Conservation (phyloP, 495 filamentous ascomycete species). For the Penicillium bovifimosum region DNA sequence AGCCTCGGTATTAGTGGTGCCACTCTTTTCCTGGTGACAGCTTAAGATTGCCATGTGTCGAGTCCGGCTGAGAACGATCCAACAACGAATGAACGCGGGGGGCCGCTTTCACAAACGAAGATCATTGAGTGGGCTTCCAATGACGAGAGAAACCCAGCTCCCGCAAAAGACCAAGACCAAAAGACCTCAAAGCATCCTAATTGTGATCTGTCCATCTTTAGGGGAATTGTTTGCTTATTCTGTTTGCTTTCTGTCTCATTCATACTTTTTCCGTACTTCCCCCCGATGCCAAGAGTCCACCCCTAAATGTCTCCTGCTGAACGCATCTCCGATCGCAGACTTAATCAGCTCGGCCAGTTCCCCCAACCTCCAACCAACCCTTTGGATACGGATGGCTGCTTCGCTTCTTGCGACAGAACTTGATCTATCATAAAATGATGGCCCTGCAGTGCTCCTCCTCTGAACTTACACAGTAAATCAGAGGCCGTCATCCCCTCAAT, state of each 20-base stretch:
- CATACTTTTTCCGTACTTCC: background rate
- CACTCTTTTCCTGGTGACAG: background rate
- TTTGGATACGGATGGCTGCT: constrained; percentile 1
- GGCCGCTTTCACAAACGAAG: background rate
- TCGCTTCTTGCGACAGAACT: constrained; percentile 7
- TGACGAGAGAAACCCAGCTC: background rate
- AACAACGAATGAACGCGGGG: background rate
- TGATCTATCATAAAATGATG: constrained; percentile 31
- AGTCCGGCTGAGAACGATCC: constrained; percentile 1
- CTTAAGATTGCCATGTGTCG: constrained; percentile 3
- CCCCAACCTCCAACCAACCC: background rate
- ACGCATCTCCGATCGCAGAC: constrained; percentile 1
- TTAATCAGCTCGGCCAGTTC: background rate
- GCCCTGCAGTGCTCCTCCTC: constrained; percentile 28
- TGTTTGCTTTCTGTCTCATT: background rate
- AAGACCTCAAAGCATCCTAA: too few species aligned
- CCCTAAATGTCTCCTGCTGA: background rate
- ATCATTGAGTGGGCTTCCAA: constrained; percentile 5
- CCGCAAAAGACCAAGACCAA: background rate
- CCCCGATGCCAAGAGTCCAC: background rate
- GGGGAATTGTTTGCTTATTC: background rate
- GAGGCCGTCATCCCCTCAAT: constrained; percentile 9
- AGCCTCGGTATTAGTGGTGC: background rate
- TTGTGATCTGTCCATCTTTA: constrained; percentile 12
- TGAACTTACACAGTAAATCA: constrained; percentile 30